A percentile compares a stretch with the other conserved stretches of the same genome.
phyloP scores from a whole-genome alignment of 768 basidiomycete genomes.

The Termitomyces sp. region DNA sequence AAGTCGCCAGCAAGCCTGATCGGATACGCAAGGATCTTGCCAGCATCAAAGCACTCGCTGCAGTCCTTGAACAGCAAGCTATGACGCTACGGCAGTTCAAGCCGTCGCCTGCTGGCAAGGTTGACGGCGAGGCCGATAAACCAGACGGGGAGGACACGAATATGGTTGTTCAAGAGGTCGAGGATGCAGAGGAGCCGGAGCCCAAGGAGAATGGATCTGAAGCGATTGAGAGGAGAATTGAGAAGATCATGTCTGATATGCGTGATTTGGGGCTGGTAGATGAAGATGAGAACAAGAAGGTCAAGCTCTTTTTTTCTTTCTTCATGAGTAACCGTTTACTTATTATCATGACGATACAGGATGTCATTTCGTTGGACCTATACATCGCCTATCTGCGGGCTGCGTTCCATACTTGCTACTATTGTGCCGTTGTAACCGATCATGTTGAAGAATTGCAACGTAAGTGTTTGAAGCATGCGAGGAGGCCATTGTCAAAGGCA shows the following conservation, averaged over 20 bases:
- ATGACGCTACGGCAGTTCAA: slow-evolving; percentile 42
- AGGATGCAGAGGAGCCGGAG: slow-evolving; percentile 46
- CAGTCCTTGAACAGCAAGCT: slow-evolving; percentile 71
- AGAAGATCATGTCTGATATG: slow-evolving; percentile 68
- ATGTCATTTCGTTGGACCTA: slow-evolving; percentile 81
- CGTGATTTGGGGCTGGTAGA: slow-evolving; percentile 58
- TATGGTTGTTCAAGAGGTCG: slow-evolving; percentile 25
- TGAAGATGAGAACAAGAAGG: slow-evolving; percentile 64
- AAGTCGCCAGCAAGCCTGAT: slow-evolving; percentile 74
- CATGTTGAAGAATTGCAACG: slow-evolving; percentile 93
- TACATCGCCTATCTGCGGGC: slow-evolving; percentile 90
- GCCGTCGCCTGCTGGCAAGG: slow-evolving; percentile 23
- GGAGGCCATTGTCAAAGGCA: slow-evolving; percentile 66
- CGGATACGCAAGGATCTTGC: slow-evolving; percentile 77
- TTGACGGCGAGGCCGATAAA: slow-evolving; percentile 21
- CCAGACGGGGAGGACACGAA: slow-evolving; percentile 15
- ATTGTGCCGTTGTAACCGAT: slow-evolving; percentile 90
- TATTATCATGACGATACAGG: slow-evolving; percentile 34
- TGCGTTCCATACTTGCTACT: slow-evolving; percentile 95
- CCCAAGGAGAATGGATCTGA: slow-evolving; percentile 64
- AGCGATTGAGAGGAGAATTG: slow-evolving; percentile 78
- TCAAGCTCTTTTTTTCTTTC: slow-evolving; percentile 22
- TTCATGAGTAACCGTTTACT: not conserved
- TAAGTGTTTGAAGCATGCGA: slow-evolving; percentile 89
- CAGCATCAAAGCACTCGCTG: slow-evolving; percentile 67